Evolutionary conservation across 1,284 basidiomycete species (phyloP), one percentile per base, ranked within the genome.

Genomic region (Stereum hirsutum): DNA sequence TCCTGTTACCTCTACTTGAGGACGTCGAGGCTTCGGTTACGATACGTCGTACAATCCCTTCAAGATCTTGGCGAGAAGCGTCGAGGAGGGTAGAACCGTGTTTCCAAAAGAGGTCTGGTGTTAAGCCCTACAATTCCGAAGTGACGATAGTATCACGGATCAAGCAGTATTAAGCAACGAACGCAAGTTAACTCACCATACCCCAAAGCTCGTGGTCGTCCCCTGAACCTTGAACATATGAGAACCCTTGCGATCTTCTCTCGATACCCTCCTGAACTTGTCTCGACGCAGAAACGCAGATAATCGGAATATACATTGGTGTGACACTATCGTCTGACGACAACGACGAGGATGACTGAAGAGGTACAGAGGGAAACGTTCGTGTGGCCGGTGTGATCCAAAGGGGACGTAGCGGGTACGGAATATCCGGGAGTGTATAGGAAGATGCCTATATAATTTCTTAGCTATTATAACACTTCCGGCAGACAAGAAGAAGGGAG

Each of bases 121-220:
- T 3, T 11, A 11, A 15, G 15, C 28, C 28, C 12, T 4, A 31
- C 28, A 31, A n/a, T n/a, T n/a, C n/a, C n/a, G n/a, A n/a, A n/a
- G n/a, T n/a, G 52, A 2, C 28, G 23, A 36, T 6, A 26, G 39
- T 20, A 8, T 17, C 27, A 20, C 17, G 38, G 14, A n/a, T n/a
- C n/a, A n/a, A n/a, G n/a, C n/a, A 19, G 15, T 20, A 27, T 10
- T 5, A 25, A 10, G 10, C 21, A 41, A 23, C 42, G 37, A 21
- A 25, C 28, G 40, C 45, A 34, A 35, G 36, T n/a, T 23, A 5
- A 57, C 70, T 30, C 34, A 84, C 85, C 75, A 75, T 74, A 31
- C 84, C 76, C 89, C 89, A 93, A 6, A 83, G 65, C 57, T 93
- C 90, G 54, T 93, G 89, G 54, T 93, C 90, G 54, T 93, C 89